These are phyloP conservation scores for Termitomyces titanicus DNA, from an alignment of 768 basidiomycete species.

Conservation along the genomic window DNA sequence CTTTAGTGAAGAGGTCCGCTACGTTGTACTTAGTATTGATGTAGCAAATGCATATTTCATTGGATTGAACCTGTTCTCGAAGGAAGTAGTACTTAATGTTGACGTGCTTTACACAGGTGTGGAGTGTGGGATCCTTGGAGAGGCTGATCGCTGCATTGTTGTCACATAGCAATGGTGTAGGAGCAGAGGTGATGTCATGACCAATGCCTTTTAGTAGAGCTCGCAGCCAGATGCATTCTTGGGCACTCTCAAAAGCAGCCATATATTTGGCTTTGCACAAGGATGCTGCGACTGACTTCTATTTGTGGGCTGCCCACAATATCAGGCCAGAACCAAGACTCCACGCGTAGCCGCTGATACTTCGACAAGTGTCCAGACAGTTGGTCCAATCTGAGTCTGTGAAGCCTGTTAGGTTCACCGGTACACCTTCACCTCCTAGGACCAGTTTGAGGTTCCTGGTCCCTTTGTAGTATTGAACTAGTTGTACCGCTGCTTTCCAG, in stretches of 20 bases:
- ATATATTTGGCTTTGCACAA: slow-evolving; percentile 36
- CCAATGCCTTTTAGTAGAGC: slow-evolving; percentile 15
- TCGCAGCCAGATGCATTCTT: slow-evolving; percentile 10
- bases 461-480: slow-evolving; percentile 2
- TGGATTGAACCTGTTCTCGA: slow-evolving; percentile 23
- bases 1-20: slow-evolving; percentile 31
- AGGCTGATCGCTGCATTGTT: slow-evolving; percentile 32
- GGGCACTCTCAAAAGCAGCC: slow-evolving; percentile 22
- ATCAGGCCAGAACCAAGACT: slow-evolving; percentile 13
- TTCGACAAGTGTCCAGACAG: slow-evolving; percentile 13
- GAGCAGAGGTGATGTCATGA: neutral
- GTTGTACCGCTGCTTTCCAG: slow-evolving; percentile 1
- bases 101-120: slow-evolving; percentile 36
- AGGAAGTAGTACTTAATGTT: slow-evolving; percentile 35
- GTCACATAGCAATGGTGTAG: slow-evolving; percentile 21
- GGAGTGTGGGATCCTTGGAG: slow-evolving; percentile 25
- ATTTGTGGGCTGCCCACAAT: slow-evolving; percentile 8
- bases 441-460: neutral
- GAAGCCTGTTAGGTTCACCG: slow-evolving; percentile 11
- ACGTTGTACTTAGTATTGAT: slow-evolving; percentile 26
- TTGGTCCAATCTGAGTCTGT: slow-evolving; percentile 19
- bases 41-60: slow-evolving; percentile 22
- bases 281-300: slow-evolving; percentile 12
- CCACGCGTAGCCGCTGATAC: slow-evolving; percentile 17
- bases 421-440: neutral